Evolutionary conservation across 2,329 filamentous ascomycete genomes (phyloP).

Genomic region (Neurospora sp.): DNA sequence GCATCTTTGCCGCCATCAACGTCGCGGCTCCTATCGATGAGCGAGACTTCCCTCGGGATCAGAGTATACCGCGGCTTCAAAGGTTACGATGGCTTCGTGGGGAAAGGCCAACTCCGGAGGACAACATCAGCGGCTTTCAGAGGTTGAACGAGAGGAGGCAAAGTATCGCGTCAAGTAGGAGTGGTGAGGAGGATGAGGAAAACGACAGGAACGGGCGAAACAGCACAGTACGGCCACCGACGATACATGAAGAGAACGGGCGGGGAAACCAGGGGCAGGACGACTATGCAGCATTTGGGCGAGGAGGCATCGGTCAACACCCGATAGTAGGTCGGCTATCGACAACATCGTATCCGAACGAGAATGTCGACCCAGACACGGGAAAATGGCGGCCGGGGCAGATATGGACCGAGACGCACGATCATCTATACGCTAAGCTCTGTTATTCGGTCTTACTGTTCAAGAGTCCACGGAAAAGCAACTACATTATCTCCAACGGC

Average conservation of each 20-base stretch:
- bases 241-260: conserved; percentile 15
- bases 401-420: conserved; percentile 44
- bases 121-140: conserved; percentile 15
- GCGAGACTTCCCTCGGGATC: conserved; percentile 51
- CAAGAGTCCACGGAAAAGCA: conserved; percentile 46
- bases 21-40: conserved; percentile 62
- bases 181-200: conserved; percentile 9
- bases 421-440: conserved; percentile 48
- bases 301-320: conserved; percentile 6
- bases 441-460: conserved; percentile 50
- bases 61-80: conserved; percentile 49
- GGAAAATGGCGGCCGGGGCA: conserved; percentile 49
- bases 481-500: conserved; percentile 45
- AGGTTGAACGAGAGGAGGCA: conserved; percentile 14
- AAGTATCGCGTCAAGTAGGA: conserved; percentile 8
- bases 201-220: conserved; percentile 6
- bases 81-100: conserved; percentile 41
- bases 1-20: conserved; percentile 62
- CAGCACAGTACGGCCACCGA: conserved; percentile 7
- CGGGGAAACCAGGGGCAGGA: conserved; percentile 7
- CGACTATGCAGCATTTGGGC: conserved; percentile 3
- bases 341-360: conserved; percentile 35
- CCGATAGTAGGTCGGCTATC: conserved; percentile 29
- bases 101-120: conserved; percentile 20
- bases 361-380: conserved; percentile 35